phyloP scores from a whole-genome alignment of 2,329 filamentous ascomycete genomes.

The Cercospora citrullina region DNA sequence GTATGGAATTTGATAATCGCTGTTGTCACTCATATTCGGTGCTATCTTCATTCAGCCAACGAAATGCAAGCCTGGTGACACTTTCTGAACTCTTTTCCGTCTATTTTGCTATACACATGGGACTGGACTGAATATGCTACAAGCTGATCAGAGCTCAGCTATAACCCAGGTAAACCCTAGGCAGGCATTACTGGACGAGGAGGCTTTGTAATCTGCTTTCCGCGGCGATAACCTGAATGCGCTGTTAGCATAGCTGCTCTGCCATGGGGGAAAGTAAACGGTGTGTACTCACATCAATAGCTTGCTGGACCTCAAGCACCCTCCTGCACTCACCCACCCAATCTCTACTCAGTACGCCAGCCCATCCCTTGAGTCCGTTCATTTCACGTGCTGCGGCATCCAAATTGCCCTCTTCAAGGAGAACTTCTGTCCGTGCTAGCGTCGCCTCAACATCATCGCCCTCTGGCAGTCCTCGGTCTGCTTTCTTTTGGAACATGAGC shows the following conservation, averaged over 20 bases:
- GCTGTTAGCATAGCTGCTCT: not conserved
- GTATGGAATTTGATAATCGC: not conserved
- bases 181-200: conserved; percentile 66
- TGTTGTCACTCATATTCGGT: not conserved
- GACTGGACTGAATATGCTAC: conserved; percentile 22
- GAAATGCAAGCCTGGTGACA: not conserved
- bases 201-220: conserved; percentile 88
- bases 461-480: conserved; percentile 63
- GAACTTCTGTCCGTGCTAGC: conserved; percentile 81
- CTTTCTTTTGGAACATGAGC: conserved; percentile 87
- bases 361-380: conserved; percentile 91
- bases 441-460: conserved; percentile 94
- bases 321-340: conserved; percentile 90
- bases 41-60: not conserved
- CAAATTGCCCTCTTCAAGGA: conserved; percentile 88
- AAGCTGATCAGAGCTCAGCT: conserved; percentile 5
- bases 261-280: not conserved
- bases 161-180: not conserved
- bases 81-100: not conserved
- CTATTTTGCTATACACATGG: conserved; percentile 25
- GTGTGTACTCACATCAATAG: conserved; percentile 74
- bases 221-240: conserved; percentile 73
- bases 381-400: conserved; percentile 92
- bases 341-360: conserved; percentile 89
- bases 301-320: conserved; percentile 92